Evolutionary conservation across 1,139 yeast species (phyloP), one percentile per base, ranked within the genome.

Genomic region (Geotrichum reessii): DNA sequence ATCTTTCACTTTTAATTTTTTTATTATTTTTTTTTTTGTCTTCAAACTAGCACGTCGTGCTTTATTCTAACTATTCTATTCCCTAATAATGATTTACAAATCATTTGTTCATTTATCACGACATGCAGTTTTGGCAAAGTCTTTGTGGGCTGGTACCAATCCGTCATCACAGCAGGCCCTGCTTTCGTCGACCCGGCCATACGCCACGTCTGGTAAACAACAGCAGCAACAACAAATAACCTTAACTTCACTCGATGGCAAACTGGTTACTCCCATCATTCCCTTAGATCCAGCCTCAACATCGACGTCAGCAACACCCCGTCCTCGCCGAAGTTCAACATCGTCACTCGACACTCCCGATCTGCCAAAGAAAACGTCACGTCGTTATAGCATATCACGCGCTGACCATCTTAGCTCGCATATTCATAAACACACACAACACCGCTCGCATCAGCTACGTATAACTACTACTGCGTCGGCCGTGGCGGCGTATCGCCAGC

Each of bases 41-140:
- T n/a, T n/a, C n/a, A n/a, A n/a, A n/a, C n/a, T 11, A 31, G 42
- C 40, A 33, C n/a, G 3, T 17, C 46, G 57, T 27, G 56, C 46
- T 11, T 47, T n/a, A 47, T 17, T 17, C 51, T 19, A 58, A 58
- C 28, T 33, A 33, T 33, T 12, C 40, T 6, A 6, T 9, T 17
- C 17, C 44, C 40, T n/a, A n/a, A n/a, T n/a, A n/a, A 55, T 73
- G 75, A 67, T 72, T 47, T 71, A 72, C 67, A 74, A 74, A 63
- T 69, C 76, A 19, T 69, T 74, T 55, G 68, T 73, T 42, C 67
- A 69, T 56, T 62, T 74, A 33, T 69, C 75, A 42, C 65, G 74
- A 49, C 71, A 72, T 51, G 72, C 75, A 8, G 63, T 70, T 51
- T 64, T 73, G 49, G 75, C 76, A 17, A 69, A 72, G 59, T 65